A percentile compares a stretch with the other conserved stretches of the same genome.
These are phyloP conservation scores for Vaccinium myrtillus DNA, from an alignment of 148 eudicot species.

Conservation along the genomic window DNA sequence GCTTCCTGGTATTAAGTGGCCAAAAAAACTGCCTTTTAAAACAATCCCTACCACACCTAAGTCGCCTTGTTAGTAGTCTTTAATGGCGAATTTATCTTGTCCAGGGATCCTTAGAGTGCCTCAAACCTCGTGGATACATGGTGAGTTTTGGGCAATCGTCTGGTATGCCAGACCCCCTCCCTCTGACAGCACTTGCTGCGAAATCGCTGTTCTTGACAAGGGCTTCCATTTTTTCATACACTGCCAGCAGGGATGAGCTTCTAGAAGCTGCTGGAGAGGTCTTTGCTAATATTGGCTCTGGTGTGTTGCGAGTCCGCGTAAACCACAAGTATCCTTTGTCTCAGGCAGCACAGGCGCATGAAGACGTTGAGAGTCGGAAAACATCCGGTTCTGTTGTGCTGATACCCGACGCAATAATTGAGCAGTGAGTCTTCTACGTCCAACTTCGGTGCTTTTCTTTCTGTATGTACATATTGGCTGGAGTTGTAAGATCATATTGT, in stretches of 20 bases:
- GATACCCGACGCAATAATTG: constrained; percentile 51
- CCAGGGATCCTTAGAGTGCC: constrained; percentile 82
- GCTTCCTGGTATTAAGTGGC: background rate
- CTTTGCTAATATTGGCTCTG: constrained; percentile 54
- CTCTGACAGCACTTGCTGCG: constrained; percentile 57
- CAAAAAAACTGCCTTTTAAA: background rate
- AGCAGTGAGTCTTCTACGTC: background rate
- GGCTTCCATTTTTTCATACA: constrained; percentile 60
- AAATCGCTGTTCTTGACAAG: constrained; percentile 76
- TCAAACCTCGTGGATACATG: constrained; percentile 75
- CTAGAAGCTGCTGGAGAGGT: constrained; percentile 70
- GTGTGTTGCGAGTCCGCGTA: constrained; percentile 59
- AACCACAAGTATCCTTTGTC: constrained; percentile 79
- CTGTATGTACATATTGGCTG: background rate
- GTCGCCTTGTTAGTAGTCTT: background rate
- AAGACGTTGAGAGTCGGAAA: constrained; percentile 66
- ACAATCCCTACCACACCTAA: background rate
- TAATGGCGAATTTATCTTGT: background rate
- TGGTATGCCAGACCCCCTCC: constrained; percentile 64
- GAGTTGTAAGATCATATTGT: background rate
- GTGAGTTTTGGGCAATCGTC: constrained; percentile 75
- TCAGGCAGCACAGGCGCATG: constrained; percentile 77
- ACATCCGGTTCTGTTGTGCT: constrained; percentile 83
- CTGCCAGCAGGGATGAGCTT: constrained; percentile 58
- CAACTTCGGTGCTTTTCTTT: background rate